These are phyloP conservation scores for Cyclotella kingstonii DNA, from an alignment of 108 stramenopile genomes.

Conservation along the genomic window DNA sequence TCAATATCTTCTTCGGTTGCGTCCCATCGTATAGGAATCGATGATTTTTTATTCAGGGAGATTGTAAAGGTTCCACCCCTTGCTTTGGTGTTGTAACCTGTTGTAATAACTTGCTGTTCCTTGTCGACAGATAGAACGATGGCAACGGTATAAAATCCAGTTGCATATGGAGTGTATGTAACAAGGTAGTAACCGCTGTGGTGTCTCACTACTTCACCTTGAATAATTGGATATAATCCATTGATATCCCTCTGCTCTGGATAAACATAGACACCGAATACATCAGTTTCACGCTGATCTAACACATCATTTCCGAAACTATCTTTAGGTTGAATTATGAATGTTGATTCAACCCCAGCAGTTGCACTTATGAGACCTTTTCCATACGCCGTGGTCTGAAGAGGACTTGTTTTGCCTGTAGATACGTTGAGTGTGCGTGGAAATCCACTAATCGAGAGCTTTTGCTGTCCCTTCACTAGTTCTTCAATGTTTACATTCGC, in stretches of 20 bases:
- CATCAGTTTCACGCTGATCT: constrained; percentile 29
- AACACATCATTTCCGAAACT: constrained; percentile 63
- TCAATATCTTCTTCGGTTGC: constrained; percentile 24
- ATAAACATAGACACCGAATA: constrained; percentile 51
- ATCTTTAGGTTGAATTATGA: constrained; percentile 75
- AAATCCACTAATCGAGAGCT: constrained; percentile 51
- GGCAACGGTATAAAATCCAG: constrained; percentile 61
- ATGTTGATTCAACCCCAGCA: constrained; percentile 52
- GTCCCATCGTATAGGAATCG: constrained; percentile 60
- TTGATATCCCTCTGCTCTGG: constrained; percentile 23
- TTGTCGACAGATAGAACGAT: constrained; percentile 38
- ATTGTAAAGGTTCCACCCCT: constrained; percentile 53
- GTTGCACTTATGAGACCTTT: constrained; percentile 52
- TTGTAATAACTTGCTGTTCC: constrained; percentile 56
- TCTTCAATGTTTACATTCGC: constrained; percentile 39
- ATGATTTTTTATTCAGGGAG: constrained; percentile 21
- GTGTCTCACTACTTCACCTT: constrained; percentile 23
- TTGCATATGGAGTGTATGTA: constrained; percentile 43
- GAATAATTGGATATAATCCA: constrained; percentile 27
- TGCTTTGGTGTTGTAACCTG: constrained; percentile 31
- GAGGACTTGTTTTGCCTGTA: constrained; percentile 49
- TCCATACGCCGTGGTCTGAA: constrained; percentile 57
- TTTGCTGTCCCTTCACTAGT: constrained; percentile 26
- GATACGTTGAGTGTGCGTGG: constrained; percentile 47
- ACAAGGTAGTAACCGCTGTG: constrained; percentile 54